Conservation (phyloP, 805 yeast genomes). For the Tetrapisispora phaffii region DNA sequence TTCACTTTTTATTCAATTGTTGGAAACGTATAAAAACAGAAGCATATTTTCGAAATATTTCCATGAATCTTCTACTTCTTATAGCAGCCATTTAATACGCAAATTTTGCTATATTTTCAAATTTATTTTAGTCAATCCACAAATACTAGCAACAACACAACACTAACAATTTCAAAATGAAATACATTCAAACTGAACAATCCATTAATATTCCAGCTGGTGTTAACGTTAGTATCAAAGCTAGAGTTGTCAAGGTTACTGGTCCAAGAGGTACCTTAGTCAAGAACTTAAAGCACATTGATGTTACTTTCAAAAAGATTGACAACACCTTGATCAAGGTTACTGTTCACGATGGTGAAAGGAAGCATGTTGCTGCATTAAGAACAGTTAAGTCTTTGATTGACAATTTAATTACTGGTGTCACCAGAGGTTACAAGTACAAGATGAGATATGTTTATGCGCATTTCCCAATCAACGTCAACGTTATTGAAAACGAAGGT, state of each 20-base stretch:
- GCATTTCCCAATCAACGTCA: slow-evolving; percentile 99
- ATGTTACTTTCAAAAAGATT: slow-evolving; percentile 83
- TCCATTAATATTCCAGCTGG: slow-evolving; percentile 81
- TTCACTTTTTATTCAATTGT: background rate
- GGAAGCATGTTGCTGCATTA: slow-evolving; percentile 99
- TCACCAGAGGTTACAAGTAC: slow-evolving; percentile 97
- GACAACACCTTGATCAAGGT: slow-evolving; percentile 55
- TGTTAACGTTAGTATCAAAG: slow-evolving; percentile 81
- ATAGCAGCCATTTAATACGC: no score
- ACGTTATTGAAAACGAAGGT: slow-evolving; percentile 74
- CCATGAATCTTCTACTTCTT: no score
- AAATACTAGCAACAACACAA: background rate
- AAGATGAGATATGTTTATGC: slow-evolving; percentile 99
- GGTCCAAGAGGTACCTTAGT: slow-evolving; percentile 96
- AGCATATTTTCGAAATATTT: no score
- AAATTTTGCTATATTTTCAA: background rate
- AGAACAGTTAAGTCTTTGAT: slow-evolving; percentile 96
- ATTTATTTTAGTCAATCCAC: background rate
- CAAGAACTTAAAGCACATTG: slow-evolving; percentile 89
- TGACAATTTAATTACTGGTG: slow-evolving; percentile 94
- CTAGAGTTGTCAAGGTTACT: slow-evolving; percentile 80
- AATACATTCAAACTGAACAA: slow-evolving; percentile 84
- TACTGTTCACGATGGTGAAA: slow-evolving; percentile 96
- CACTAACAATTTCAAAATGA: slow-evolving; percentile 35
- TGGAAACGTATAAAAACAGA: no score